phyloP scores from a whole-genome alignment of 1,284 basidiomycete species.

The Fomitopsis schrenkii region DNA sequence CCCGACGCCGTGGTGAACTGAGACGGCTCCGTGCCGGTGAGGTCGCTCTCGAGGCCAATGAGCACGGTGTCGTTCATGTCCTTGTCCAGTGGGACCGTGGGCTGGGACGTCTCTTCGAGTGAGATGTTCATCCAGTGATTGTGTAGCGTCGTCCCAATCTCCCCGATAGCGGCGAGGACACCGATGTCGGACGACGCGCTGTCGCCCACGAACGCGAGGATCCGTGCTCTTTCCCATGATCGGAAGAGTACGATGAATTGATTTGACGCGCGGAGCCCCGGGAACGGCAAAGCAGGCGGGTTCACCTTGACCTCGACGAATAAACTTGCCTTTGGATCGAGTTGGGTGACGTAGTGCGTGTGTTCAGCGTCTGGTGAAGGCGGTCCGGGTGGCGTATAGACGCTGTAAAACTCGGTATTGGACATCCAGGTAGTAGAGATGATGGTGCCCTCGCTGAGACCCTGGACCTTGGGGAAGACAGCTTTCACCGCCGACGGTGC shows the following conservation, averaged over 20 bases:
- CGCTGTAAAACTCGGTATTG: conserved; percentile 67
- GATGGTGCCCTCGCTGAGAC: conserved; percentile 43
- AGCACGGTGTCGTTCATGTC: conserved; percentile 71
- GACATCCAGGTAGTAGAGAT: conserved; percentile 69
- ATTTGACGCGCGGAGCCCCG: conserved; percentile 49
- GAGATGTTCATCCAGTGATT: conserved; percentile 66
- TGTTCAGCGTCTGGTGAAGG: conserved; percentile 43
- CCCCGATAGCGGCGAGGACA: conserved; percentile 50
- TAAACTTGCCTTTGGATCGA: conserved; percentile 55
- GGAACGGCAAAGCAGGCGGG: conserved; percentile 50
- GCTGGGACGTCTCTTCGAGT: conserved; percentile 71
- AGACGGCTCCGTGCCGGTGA: conserved; percentile 50
- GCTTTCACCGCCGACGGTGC: conserved; percentile 54
- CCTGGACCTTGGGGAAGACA: conserved; percentile 53
- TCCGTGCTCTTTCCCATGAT: conserved; percentile 62
- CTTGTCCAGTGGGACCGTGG: conserved; percentile 66
- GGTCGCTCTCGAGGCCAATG: conserved; percentile 64
- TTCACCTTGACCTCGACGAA: conserved; percentile 45
- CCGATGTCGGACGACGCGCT: conserved; percentile 75
- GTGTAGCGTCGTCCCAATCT: conserved; percentile 16
- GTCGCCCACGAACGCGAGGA: conserved; percentile 68
- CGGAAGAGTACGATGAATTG: conserved; percentile 54
- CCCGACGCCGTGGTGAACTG: conserved; percentile 39
- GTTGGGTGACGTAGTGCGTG: conserved; percentile 56
- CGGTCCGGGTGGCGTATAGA: conserved; percentile 51